Base-by-base conservation (phyloP, 192 early-diverging fungal genomes). In the Backusella westeae region DNA sequence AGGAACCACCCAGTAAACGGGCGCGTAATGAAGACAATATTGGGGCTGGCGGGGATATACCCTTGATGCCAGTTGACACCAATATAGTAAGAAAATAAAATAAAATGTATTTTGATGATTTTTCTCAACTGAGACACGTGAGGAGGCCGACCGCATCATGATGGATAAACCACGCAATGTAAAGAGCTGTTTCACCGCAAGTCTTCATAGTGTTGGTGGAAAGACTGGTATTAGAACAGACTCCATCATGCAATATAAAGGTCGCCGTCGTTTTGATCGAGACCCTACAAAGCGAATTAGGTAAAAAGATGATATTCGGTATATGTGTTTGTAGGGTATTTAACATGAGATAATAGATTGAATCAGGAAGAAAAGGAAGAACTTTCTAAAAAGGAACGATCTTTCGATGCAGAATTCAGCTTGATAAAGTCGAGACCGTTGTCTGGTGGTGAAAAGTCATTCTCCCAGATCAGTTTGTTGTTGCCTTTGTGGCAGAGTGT, bases 381-480 rank as follows among this genome's bases (percentile, higher is more conserved):
- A 29, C 12, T 63, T 23, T 3, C 32, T 10, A 29, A 12, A 63
- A 29, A 14, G 10, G 29, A 63, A 15, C 12, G 29, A 29, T 63
- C 56, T 12, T 14, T 4, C 14, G 23, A 63, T 14, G 56, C 56
- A 14, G 56, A 63, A 26, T 29, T 63, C 0, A 63, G 29, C 26
- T 63, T 63, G 23, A 32, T 32, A 32, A 32, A 32, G 29, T 91
- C 96, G 23, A 92, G 90, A 74, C 93, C 96, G 9, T 85, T 99
- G 19, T 98, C 96, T 10, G 98, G 98, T 17, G 98, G 98, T 26
- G 98, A 99, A 89, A 98, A 98, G 84, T 96, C 94, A 46, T 99
- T 95, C 77, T 93, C 96, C 0, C 96, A 95, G 14, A 92, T 99
- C 19, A 98, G 96, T 80, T 86, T 99, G 74, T 87, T 99, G 19